phyloP scores from a whole-genome alignment of 257 asterid genomes.

The Solanum etuberosum region DNA sequence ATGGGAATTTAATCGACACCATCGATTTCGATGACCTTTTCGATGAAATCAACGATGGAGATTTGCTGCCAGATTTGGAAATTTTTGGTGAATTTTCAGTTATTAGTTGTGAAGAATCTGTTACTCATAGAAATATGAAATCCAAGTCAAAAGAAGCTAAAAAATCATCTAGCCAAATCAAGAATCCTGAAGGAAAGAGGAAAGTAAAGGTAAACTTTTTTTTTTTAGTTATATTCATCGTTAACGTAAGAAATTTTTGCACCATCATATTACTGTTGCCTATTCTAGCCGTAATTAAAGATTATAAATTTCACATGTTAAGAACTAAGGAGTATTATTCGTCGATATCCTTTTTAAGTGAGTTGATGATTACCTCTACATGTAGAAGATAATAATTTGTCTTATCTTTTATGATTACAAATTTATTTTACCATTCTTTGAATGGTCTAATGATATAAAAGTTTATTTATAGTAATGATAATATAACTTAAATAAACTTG shows the following conservation, averaged over 20 bases:
- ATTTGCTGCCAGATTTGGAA: slow-evolving; percentile 58
- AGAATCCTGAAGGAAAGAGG: slow-evolving; percentile 42
- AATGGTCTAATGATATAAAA: background rate
- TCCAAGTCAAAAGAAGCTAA: slow-evolving; percentile 10
- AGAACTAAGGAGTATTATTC: background rate
- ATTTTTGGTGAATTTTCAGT: slow-evolving; percentile 48
- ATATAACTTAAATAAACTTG: background rate
- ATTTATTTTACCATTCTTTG: background rate
- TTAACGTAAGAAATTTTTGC: background rate
- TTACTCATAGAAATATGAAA: slow-evolving; percentile 11
- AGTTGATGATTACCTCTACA: background rate
- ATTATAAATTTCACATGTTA: background rate
- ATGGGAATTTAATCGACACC: slow-evolving; percentile 49
- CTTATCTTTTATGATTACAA: background rate
- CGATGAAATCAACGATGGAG: slow-evolving; percentile 50
- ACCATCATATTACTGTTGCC: fast-evolving
- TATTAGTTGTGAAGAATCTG: slow-evolving; percentile 26
- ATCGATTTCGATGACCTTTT: slow-evolving; percentile 69
- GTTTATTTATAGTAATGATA: background rate
- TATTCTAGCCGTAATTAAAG: background rate
- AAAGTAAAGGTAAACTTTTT: slow-evolving; percentile 53
- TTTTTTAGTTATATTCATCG: background rate
- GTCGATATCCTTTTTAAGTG: background rate
- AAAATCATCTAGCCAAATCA: slow-evolving; percentile 30
- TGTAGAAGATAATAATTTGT: background rate